Evolutionary conservation across 352 stramenopile genomes (phyloP).

Genomic region (Phytophthora foliorum): DNA sequence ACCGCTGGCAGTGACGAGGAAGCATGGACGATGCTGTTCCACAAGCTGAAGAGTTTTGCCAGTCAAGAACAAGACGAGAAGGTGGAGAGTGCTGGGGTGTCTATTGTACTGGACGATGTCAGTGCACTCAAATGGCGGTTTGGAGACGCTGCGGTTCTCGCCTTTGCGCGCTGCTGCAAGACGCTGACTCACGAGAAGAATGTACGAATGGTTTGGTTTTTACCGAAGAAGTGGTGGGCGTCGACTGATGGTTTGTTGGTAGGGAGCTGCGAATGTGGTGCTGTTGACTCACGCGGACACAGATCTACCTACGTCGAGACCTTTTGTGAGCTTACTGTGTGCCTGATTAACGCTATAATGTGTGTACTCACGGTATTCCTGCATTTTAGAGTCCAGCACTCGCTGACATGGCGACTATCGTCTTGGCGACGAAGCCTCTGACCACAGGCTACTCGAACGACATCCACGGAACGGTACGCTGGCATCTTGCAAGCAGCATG

Average conservation of each 20-base stretch:
- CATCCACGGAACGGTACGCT: conserved; percentile 73
- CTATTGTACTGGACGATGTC: conserved; percentile 75
- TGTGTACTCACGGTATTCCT: not conserved
- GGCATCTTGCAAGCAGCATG: not conserved
- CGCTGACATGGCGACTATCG: conserved; percentile 65
- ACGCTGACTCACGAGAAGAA: conserved; percentile 61
- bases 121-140: conserved; percentile 71
- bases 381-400: conserved; percentile 51
- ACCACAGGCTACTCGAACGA: conserved; percentile 81
- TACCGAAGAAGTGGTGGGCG: conserved; percentile 2
- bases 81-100: conserved; percentile 33
- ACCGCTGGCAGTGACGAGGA: conserved; percentile 26
- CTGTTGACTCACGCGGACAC: conserved; percentile 68
- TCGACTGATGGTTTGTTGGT: conserved; percentile 1
- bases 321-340: conserved; percentile 15
- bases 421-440: conserved; percentile 61
- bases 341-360: not conserved
- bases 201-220: conserved; percentile 20
- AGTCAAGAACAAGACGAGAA: not conserved
- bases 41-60: conserved; percentile 34
- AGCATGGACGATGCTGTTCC: conserved; percentile 41
- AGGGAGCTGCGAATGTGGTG: conserved; percentile 61
- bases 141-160: conserved; percentile 46
- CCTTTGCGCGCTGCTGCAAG: conserved; percentile 76
- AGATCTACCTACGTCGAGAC: conserved; percentile 32